Conservation (phyloP, 768 basidiomycete genomes). For the Lactarius trivialis region DNA sequence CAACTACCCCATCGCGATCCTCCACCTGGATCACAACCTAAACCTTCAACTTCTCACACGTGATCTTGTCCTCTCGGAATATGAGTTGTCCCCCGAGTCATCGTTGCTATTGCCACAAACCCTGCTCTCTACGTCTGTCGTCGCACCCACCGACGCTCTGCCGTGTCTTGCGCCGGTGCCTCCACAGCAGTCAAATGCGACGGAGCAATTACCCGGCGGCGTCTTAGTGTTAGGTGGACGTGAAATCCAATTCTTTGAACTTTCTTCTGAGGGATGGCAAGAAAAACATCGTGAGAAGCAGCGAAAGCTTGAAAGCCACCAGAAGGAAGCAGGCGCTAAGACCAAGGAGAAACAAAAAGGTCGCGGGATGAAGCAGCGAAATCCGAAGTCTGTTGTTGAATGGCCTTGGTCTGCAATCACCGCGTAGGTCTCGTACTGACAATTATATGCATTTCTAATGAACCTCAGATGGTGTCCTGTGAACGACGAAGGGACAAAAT, state of each 20-base stretch:
- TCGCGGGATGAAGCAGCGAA: slow-evolving; percentile 47
- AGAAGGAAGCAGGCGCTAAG: slow-evolving; percentile 40
- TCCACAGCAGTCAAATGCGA: slow-evolving; percentile 29
- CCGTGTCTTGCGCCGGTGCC: slow-evolving; percentile 31
- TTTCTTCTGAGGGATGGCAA: slow-evolving; percentile 41
- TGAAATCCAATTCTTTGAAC: slow-evolving; percentile 56
- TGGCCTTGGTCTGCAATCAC: slow-evolving; percentile 76
- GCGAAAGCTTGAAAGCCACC: slow-evolving; percentile 45
- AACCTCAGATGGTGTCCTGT: slow-evolving; percentile 44
- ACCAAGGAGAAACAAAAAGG: slow-evolving; percentile 54
- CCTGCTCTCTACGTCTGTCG: slow-evolving; percentile 41
- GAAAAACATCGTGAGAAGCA: slow-evolving; percentile 51
- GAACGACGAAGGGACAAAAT: slow-evolving; percentile 40
- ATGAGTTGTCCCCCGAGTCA: slow-evolving; percentile 44
- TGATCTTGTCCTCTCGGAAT: slow-evolving; percentile 43
- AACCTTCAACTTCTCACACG: slow-evolving; percentile 59
- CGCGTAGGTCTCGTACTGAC: slow-evolving; percentile 42
- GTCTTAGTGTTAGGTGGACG: slow-evolving; percentile 64
- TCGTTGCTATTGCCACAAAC: slow-evolving; percentile 49
- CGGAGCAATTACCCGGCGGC: slow-evolving; percentile 45
- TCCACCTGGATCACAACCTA: slow-evolving; percentile 57
- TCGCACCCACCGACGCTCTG: slow-evolving; percentile 29
- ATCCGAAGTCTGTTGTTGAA: slow-evolving; percentile 47
- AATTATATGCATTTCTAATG: neutral
- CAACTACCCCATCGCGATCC: slow-evolving; percentile 52